Evolutionary conservation across 202 grass and related monocot genomes (phyloP).

Genomic region (Bolboschoenoplectus hybrid): DNA sequence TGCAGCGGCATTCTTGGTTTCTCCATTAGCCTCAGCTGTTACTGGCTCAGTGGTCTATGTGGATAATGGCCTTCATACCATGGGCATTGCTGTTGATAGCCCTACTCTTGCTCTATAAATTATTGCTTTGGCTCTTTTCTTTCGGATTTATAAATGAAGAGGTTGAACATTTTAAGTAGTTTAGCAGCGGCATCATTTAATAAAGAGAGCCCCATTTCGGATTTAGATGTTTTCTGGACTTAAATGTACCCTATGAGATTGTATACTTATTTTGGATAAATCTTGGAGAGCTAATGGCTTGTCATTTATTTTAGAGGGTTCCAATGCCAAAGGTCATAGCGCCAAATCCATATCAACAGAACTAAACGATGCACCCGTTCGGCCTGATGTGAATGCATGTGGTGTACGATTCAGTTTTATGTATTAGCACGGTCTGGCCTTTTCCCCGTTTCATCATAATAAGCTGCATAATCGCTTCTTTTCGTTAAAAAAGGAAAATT

Average conservation of each 20-base stretch:
- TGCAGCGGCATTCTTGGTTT: slow-evolving; percentile 78
- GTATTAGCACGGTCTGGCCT: too few relatives aligned
- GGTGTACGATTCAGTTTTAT: background rate
- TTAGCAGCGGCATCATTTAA: slow-evolving; percentile 6
- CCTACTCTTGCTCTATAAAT: slow-evolving; percentile 52
- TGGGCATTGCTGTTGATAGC: slow-evolving; percentile 82
- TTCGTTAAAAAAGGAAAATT: too few relatives aligned
- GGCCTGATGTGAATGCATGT: background rate
- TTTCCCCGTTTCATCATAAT: too few relatives aligned
- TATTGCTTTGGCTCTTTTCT: slow-evolving; percentile 28
- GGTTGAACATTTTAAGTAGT: slow-evolving; percentile 6
- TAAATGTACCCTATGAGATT: slow-evolving; percentile 6
- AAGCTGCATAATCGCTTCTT: too few relatives aligned
- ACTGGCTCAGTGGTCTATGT: slow-evolving; percentile 89
- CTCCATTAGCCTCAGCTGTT: slow-evolving; percentile 88
- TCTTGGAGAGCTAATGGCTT: background rate
- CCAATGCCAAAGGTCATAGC: background rate
- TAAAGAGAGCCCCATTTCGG: slow-evolving; percentile 16
- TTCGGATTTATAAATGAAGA: slow-evolving; percentile 56
- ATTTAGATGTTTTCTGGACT: slow-evolving; percentile 12
- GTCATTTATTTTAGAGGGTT: background rate
- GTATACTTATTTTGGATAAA: slow-evolving; percentile 6
- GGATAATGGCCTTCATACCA: slow-evolving; percentile 88
- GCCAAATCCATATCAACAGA: background rate
- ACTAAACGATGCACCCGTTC: background rate